A percentile compares a stretch with the other conserved stretches of the same genome.
phyloP scores from a whole-genome alignment of 257 asterid genomes.

The Nicotiana tomentosiformis region DNA sequence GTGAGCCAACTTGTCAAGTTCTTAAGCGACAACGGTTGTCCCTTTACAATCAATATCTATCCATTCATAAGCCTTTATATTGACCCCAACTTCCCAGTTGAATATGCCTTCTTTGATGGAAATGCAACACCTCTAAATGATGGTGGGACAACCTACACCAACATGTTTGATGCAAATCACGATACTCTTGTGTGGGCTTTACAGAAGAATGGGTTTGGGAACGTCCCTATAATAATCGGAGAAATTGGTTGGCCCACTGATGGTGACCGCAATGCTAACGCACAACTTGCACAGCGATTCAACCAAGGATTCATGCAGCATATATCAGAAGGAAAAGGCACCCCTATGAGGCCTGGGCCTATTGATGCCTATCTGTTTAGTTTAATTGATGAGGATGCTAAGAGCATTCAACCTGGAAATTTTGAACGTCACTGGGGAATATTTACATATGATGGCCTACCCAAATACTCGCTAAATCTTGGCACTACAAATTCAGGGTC shows the following conservation, averaged over 20 bases:
- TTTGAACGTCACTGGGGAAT: constrained; percentile 70
- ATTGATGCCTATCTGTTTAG: constrained; percentile 53
- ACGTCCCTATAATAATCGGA: constrained; percentile 48
- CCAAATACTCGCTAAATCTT: constrained; percentile 43
- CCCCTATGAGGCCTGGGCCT: constrained; percentile 59
- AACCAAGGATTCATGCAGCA: constrained; percentile 61
- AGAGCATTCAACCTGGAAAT: constrained; percentile 61
- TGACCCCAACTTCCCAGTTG: constrained; percentile 47
- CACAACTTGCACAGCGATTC: constrained; percentile 39
- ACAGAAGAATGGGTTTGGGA: constrained; percentile 47
- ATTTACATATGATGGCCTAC: constrained; percentile 45
- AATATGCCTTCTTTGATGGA: constrained; percentile 23
- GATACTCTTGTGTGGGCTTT: constrained; percentile 67
- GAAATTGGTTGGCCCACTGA: constrained; percentile 25
- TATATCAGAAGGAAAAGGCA: constrained; percentile 43
- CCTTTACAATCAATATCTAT: constrained; percentile 56
- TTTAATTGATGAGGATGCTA: constrained; percentile 55
- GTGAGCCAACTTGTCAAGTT: constrained; percentile 39
- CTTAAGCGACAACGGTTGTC: constrained; percentile 40
- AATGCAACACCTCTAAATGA: constrained; percentile 40
- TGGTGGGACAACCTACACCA: constrained; percentile 45
- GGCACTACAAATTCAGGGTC: constrained; percentile 38
- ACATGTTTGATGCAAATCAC: constrained; percentile 64
- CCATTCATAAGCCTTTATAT: constrained; percentile 61
- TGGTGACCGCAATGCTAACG: constrained; percentile 52